Conservation (phyloP, 352 stramenopile species). For the Phytophthora agathidicida region DNA sequence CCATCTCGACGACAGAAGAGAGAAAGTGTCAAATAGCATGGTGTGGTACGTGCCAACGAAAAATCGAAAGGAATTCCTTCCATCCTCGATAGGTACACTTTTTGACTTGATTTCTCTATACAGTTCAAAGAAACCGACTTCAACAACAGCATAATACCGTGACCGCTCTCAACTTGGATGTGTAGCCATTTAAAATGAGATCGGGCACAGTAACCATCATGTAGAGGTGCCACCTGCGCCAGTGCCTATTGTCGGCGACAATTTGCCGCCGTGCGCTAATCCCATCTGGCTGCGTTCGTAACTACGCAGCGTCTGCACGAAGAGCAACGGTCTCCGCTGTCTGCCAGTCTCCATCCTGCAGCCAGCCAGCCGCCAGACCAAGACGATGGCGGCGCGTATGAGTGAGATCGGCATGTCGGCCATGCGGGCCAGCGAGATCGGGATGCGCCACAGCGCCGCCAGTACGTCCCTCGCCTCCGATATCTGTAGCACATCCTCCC, state of each 20-base stretch:
- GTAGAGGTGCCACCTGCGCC: constrained; percentile 16
- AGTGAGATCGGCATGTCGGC: constrained; percentile 41
- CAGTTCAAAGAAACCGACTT: constrained; percentile 6
- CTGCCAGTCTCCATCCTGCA: constrained; percentile 16
- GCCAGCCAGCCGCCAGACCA: not conserved
- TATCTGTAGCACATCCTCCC: constrained; percentile 22
- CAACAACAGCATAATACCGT: not conserved
- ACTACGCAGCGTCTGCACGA: constrained; percentile 20
- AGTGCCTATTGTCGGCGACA: constrained; percentile 12
- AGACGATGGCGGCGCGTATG: constrained; percentile 38
- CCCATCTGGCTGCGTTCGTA: constrained; percentile 31
- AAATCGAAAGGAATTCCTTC: constrained; percentile 5
- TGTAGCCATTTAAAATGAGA: constrained; percentile 16
- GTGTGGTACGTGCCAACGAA: too few species aligned
- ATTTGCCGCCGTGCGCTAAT: too few species aligned
- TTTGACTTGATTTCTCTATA: constrained; percentile 1
- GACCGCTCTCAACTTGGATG: constrained; percentile 5
- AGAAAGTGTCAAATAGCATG: constrained; percentile 10
- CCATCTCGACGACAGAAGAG: constrained; percentile 14
- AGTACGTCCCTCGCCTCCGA: constrained; percentile 23
- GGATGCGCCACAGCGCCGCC: constrained; percentile 43
- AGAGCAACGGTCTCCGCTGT: constrained; percentile 2
- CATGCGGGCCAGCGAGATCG: constrained; percentile 43
- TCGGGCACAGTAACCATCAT: constrained; percentile 3
- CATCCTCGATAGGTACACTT: constrained; percentile 24